Conservation (phyloP, 306 rosid genomes). For the Biancaea sappan region DNA sequence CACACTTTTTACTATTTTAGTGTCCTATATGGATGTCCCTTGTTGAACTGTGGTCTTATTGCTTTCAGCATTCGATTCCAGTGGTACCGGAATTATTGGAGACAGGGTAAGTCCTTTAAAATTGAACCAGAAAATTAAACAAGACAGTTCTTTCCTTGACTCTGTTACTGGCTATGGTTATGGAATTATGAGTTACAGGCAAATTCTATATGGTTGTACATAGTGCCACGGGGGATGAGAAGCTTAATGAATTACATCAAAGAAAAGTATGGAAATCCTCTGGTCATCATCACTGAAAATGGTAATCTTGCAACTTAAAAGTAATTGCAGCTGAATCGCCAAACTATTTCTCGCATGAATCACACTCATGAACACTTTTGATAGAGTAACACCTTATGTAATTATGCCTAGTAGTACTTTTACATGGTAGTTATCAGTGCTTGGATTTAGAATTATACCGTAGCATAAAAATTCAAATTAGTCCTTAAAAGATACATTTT, state of each 20-base stretch:
- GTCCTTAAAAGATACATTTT: too few species aligned
- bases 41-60: background rate
- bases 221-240: conserved; percentile 80
- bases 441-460: too few species aligned
- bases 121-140: background rate
- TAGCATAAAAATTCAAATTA: too few species aligned
- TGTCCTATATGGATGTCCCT: background rate
- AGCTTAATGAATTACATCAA: conserved; percentile 70
- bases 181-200: conserved; percentile 54
- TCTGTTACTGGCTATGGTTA: background rate
- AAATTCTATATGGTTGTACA: conserved; percentile 77
- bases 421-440: too few species aligned
- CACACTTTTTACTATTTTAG: background rate
- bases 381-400: background rate
- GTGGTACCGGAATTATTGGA: conserved; percentile 53
- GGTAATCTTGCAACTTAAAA: conserved; percentile 47
- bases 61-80: conserved; percentile 73
- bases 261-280: conserved; percentile 67
- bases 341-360: background rate
- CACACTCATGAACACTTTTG: background rate
- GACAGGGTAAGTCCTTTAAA: conserved; percentile 51
- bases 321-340: background rate
- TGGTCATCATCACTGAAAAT: conserved; percentile 73
- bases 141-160: background rate
- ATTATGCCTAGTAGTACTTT: too few species aligned